A percentile compares a stretch with the other conserved stretches of the same genome.
These are phyloP conservation scores for Ceratobasidium sp. DNA, from an alignment of 1,284 basidiomycete genomes.

Conservation along the genomic window DNA sequence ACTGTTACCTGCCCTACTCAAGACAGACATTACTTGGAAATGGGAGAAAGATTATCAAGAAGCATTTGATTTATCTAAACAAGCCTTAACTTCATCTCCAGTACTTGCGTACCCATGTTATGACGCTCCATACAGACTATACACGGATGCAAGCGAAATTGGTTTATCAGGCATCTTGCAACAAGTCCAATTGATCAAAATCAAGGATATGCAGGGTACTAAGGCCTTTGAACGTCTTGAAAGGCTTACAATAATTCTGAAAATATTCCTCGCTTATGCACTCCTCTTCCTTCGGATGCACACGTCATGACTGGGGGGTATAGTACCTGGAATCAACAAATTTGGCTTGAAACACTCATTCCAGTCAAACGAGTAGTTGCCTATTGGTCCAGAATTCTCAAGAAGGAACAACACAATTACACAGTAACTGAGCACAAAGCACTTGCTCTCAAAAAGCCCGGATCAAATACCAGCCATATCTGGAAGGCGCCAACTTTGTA, in stretches of 20 bases:
- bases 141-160: conserved; percentile 60
- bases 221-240: conserved; percentile 54
- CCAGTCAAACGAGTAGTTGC: conserved; percentile 57
- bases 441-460: conserved; percentile 56
- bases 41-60: conserved; percentile 41
- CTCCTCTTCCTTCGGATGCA: conserved; percentile 50
- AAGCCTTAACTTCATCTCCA: conserved; percentile 35
- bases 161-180: conserved; percentile 58
- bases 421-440: conserved; percentile 59
- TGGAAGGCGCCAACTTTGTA: conserved; percentile 56
- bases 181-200: conserved; percentile 58
- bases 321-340: conserved; percentile 50
- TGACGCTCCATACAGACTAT: conserved; percentile 57
- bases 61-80: conserved; percentile 33
- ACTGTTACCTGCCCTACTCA: conserved; percentile 39
- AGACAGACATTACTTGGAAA: conserved; percentile 23
- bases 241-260: conserved; percentile 50
- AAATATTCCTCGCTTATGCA: conserved; percentile 50
- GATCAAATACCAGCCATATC: conserved; percentile 57
- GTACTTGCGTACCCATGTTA: conserved; percentile 54
- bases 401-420: conserved; percentile 57
- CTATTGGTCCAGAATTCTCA: conserved; percentile 57
- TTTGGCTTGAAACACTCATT: conserved; percentile 57
- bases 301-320: conserved; percentile 36
- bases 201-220: conserved; percentile 59